Evolutionary conservation across 345 rosid species (phyloP), one percentile per base, ranked within the genome.

Genomic region (Eucalyptus cloeziana): DNA sequence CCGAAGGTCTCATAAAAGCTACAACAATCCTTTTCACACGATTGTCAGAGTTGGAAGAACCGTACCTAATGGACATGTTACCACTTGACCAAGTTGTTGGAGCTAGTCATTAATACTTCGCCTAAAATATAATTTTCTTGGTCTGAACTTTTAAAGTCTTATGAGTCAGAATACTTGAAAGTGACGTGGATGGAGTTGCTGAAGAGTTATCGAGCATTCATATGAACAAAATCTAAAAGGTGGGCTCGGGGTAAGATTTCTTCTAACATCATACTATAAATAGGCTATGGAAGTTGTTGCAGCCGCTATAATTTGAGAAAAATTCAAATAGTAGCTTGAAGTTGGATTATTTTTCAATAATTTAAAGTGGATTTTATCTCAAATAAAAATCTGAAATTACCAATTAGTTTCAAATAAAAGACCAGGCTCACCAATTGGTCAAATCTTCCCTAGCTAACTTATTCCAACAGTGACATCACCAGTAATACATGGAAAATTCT

Each of bases 341-440:
- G 13, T n/a, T 71, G 25, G 8, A 5, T 37, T 14, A 30, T n/a
- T 64, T 64, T 64, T 31, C 33, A 30, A 64, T 64, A n/a, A 14
- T 64, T 64, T 4, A n/a, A 30, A 64, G 22, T 33, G 5, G 2
- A 19, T 10, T 8, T 71, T 71, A 3, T 71, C 0, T 37, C 7
- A 71, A 71, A 19, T 71, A 19, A 19, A 2, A 33, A 3, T 71
- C 0, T 4, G 0, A 31, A 69, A 17, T 17, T 7, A 3, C 2
- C 4, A 9, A 31, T 69, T 31, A 33, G 2, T 33, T 69, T 31
- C 80, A 33, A 69, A 69, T 69, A 69, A 33, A 69, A 33, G 7
- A 5, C 13, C 3, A 0, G 1, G 24, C 12, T 69, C 43, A 69
- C 44, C 44, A 71, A 71, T 3, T 0, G 14, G 27, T 71, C 81